A percentile compares a stretch with the other conserved stretches of the same genome.
Evolutionary conservation across 106 monocot species (phyloP).

Genomic region (Platanthera zijinensis): DNA sequence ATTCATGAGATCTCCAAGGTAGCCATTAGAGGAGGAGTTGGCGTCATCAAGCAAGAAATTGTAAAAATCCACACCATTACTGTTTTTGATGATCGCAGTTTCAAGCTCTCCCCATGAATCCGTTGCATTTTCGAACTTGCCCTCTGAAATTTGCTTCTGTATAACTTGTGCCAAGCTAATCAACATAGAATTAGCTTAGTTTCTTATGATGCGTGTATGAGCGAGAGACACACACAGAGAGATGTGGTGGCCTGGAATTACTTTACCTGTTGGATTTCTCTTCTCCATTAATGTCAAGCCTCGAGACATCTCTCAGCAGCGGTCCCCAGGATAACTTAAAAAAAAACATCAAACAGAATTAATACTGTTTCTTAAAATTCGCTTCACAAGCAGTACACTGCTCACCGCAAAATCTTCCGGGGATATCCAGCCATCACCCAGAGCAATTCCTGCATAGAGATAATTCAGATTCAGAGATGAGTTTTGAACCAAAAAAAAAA

Average conservation of each 20-base stretch:
- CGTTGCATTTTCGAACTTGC: slow-evolving; percentile 50
- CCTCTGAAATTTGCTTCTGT: slow-evolving; percentile 34
- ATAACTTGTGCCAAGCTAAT: slow-evolving; percentile 64
- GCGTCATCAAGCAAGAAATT: slow-evolving; percentile 63
- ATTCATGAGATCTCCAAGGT: slow-evolving; percentile 52
- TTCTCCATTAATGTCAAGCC: slow-evolving; percentile 34
- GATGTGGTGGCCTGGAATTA: background rate
- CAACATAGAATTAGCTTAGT: background rate
- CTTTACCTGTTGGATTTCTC: slow-evolving; percentile 33
- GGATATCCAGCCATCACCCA: slow-evolving; percentile 73
- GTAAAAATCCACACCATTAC: slow-evolving; percentile 74
- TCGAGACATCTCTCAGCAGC: slow-evolving; percentile 38
- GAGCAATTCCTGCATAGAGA: slow-evolving; percentile 33
- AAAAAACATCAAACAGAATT: background rate
- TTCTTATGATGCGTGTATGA: no score
- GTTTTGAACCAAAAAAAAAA: background rate
- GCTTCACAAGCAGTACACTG: background rate
- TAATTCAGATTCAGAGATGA: background rate
- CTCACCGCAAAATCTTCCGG: slow-evolving; percentile 69
- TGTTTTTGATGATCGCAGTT: slow-evolving; percentile 17
- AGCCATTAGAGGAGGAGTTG: slow-evolving; percentile 30
- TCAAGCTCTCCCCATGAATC: slow-evolving; percentile 55
- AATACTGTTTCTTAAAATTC: background rate
- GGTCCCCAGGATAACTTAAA: slow-evolving; percentile 50
- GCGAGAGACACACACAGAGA: no score